Evolutionary conservation across 805 yeast genomes (phyloP).

Genomic region (Torulaspora quercuum): DNA sequence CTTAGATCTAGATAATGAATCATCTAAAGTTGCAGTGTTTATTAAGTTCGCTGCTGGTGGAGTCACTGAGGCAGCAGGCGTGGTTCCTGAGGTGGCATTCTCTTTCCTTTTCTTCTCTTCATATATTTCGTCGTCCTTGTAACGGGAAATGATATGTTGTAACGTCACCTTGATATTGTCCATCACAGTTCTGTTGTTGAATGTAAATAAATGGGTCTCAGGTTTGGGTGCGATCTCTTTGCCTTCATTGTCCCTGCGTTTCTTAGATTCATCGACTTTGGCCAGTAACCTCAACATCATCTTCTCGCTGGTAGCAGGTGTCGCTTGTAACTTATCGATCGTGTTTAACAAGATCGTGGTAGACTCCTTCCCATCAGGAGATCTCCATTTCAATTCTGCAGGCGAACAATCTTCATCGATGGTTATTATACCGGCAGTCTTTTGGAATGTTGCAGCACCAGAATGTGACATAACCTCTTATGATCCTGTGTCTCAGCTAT

Average conservation of each 20-base stretch:
- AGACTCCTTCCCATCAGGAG: conserved; percentile 49
- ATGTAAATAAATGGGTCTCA: conserved; percentile 49
- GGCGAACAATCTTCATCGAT: conserved; percentile 56
- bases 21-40: conserved; percentile 40
- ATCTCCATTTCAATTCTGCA: conserved; percentile 53
- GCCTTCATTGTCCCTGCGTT: conserved; percentile 32
- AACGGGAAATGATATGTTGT: conserved; percentile 66
- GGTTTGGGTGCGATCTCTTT: conserved; percentile 27
- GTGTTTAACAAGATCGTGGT: conserved; percentile 42
- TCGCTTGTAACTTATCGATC: conserved; percentile 57
- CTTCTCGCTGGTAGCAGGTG: conserved; percentile 62
- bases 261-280: conserved; percentile 36
- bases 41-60: conserved; percentile 35
- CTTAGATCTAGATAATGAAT: conserved; percentile 51
- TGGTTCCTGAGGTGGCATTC: conserved; percentile 11
- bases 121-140: conserved; percentile 48
- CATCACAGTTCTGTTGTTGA: conserved; percentile 72
- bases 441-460: conserved; percentile 55
- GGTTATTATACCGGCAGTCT: conserved; percentile 53
- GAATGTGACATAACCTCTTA: conserved; percentile 38
- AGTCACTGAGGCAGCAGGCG: conserved; percentile 20
- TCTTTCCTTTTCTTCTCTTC: conserved; percentile 38
- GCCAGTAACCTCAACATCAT: conserved; percentile 61
- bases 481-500: neutral
- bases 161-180: conserved; percentile 64